These are phyloP conservation scores for Kazachstania bromeliacearum DNA, from an alignment of 805 yeast species.

Conservation along the genomic window DNA sequence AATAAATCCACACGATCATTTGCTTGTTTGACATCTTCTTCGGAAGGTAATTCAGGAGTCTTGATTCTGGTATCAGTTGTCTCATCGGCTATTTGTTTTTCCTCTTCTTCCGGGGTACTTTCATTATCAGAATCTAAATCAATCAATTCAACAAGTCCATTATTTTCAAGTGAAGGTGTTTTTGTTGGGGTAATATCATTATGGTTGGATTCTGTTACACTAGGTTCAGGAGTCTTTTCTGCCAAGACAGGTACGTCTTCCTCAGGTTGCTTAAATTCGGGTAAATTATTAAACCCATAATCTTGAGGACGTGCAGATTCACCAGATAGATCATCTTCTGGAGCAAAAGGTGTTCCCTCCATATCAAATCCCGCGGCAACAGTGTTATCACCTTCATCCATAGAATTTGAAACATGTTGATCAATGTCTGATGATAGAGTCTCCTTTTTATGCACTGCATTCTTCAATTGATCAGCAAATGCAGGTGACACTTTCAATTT, in stretches of 20 bases:
- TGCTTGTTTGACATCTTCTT: constrained; percentile 12
- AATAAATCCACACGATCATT: too few relatives aligned
- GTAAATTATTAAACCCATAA: background rate
- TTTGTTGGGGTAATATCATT: background rate
- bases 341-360: background rate
- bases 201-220: background rate
- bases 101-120: background rate
- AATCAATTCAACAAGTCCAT: constrained; percentile 4
- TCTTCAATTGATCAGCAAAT: constrained; percentile 31
- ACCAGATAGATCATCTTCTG: background rate
- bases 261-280: background rate
- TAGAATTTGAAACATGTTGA: background rate
- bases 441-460: constrained; percentile 10
- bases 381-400: background rate
- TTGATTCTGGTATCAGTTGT: constrained; percentile 1
- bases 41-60: constrained; percentile 15
- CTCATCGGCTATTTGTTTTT: constrained; percentile 1
- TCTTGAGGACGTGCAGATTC: background rate
- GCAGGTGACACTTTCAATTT: constrained; percentile 28
- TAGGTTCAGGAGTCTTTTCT: background rate
- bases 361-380: background rate
- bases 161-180: background rate
- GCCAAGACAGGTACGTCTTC: background rate
- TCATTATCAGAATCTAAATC: constrained; percentile 9
- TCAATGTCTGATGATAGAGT: too few relatives aligned